Conservation (phyloP, 148 eudicot species). For the Pharnaceum exiguum region DNA sequence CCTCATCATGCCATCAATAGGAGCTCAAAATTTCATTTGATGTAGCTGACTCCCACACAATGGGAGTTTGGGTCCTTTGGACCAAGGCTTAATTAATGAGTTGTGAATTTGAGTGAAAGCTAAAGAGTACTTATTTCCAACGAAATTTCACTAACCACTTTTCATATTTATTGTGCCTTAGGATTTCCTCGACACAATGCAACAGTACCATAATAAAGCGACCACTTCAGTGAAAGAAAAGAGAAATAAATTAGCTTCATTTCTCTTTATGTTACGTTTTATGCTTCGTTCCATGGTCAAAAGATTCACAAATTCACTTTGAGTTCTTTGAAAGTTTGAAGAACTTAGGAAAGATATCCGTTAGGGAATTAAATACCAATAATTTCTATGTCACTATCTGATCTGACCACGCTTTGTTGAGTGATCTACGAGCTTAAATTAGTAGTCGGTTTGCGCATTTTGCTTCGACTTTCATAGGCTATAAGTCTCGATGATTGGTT, state of each 20-base stretch:
- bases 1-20: slow-evolving; percentile 18
- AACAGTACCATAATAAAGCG: too few species aligned
- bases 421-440: too few species aligned
- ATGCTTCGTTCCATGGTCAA: slow-evolving; percentile 24
- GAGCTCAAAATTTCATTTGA: slow-evolving; percentile 20
- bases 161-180: slow-evolving; percentile 9
- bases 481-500: too few species aligned
- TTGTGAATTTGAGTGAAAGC: slow-evolving; percentile 15
- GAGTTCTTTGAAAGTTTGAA: slow-evolving; percentile 1
- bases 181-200: too few species aligned
- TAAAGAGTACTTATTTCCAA: slow-evolving; percentile 17
- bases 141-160: slow-evolving; percentile 5
- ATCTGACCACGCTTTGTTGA: too few species aligned
- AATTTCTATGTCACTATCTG: too few species aligned
- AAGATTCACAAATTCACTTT: slow-evolving; percentile 12
- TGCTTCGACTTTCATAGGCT: too few species aligned
- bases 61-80: too few species aligned
- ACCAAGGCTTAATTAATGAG: slow-evolving; percentile 13
- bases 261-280: too few species aligned
- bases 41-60: slow-evolving; percentile 28
- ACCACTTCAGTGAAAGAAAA: too few species aligned
- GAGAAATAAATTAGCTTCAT: too few species aligned
- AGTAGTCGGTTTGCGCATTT: too few species aligned
- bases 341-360: background rate
- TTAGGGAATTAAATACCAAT: background rate